Evolutionary conservation across 371 early-diverging fungal genomes (phyloP), one percentile per base, ranked within the genome.

Genomic region (Rhizopus sp.): DNA sequence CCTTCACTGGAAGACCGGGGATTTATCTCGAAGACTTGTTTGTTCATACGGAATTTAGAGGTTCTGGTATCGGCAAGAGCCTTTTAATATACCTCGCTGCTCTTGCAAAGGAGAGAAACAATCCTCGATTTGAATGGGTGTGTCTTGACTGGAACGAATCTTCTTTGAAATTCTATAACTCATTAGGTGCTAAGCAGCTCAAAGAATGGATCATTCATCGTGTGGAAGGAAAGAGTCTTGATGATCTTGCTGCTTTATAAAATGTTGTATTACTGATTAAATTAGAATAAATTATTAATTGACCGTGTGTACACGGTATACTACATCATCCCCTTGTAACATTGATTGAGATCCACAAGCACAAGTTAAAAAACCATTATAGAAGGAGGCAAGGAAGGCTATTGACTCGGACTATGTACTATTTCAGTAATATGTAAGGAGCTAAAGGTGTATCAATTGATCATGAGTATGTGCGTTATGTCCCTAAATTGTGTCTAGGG

Each of bases 11-110:
- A 3, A 62, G 73, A 30, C 92, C 90, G 1, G 93, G 94, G 13
- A 65, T 94, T 9, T 93, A 93, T 69, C 73, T 94, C 7, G 93
- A 94, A 63, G 94, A 93, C 67, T 72, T 94, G 37, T 90, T 84
- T 72, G 89, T 94, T 29, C 53, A 69, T 16, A 69, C 75, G 44
- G 86, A 86, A 45, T 87, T 66, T 50, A 81, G 94, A n/a, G 87
- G 85, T 0, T 59, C 72, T 38, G 88, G 91, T 10, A 70, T 92
- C n/a, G 94, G 94, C 7, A 87, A 82, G 65, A 60, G 66, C 4
- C 72, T 93, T 35, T 66, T 93, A 64, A 75, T 69, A 31, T 82
- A 89, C 35, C 69, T 93, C n/a, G 91, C 90, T 16, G 58, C 60
- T 1, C 69, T 86, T 16, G 90, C 90, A 2, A 76, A 72, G 40